Percentiles rank a stretch among this genome's conserved stretches.
Conservation (phyloP, 208 protist species). For the Sergeia podlipaevii region DNA sequence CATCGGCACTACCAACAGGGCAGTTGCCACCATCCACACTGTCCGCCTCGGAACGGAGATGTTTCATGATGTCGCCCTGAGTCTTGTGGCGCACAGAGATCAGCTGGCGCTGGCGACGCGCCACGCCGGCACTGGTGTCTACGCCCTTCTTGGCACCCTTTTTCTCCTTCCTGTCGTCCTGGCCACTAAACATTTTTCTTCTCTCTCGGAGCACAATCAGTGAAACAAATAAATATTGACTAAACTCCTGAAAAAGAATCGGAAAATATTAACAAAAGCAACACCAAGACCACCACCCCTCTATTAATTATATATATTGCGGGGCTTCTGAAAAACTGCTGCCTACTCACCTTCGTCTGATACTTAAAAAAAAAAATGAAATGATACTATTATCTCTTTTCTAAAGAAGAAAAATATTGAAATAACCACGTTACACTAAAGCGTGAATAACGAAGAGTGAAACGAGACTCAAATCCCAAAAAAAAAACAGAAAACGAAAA, state of each 20-base stretch:
- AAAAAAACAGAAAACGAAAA: too few relatives aligned
- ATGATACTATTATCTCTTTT: not conserved
- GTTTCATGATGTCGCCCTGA: constrained; percentile 61
- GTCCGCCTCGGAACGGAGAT: constrained; percentile 54
- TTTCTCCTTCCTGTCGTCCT: constrained; percentile 25
- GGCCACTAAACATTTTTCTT: constrained; percentile 33
- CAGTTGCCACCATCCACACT: too few relatives aligned
- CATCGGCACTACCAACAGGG: constrained; percentile 1
- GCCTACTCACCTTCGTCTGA: too few relatives aligned
- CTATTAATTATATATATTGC: too few relatives aligned
- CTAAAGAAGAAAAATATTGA: not conserved
- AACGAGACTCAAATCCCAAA: too few relatives aligned
- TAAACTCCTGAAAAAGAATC: constrained; percentile 10
- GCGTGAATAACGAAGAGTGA: too few relatives aligned
- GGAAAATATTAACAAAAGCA: constrained; percentile 7
- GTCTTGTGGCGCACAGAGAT: constrained; percentile 58
- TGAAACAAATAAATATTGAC: constrained; percentile 10
- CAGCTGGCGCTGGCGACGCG: constrained; percentile 68
- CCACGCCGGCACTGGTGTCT: constrained; percentile 47
- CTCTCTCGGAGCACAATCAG: not conserved
- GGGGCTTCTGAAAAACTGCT: too few relatives aligned
- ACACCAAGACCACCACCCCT: not conserved
- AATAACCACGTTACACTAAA: not conserved
- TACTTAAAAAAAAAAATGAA: not conserved
- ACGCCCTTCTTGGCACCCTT: constrained; percentile 59